Percentiles rank a stretch among this genome's conserved stretches.
Evolutionary conservation across 345 rosid species (phyloP).

Genomic region (sweet orange (Citrus sinensis)): DNA sequence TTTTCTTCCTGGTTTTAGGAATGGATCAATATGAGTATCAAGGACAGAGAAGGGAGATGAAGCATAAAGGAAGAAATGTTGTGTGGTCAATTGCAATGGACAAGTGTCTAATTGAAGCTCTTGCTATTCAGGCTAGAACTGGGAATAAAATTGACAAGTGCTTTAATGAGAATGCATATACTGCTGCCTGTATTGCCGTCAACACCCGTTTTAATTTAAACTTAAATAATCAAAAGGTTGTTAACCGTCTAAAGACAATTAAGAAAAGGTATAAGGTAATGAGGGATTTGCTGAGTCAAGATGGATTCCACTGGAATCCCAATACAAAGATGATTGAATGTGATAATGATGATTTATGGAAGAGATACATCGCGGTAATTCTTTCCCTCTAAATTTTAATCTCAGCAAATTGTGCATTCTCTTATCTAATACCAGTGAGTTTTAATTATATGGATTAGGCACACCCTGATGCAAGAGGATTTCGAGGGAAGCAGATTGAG

Average conservation of each 20-base stretch:
- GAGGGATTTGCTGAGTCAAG: conserved; percentile 69
- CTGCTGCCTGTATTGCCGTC: conserved; percentile 74
- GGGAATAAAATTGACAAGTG: conserved; percentile 84
- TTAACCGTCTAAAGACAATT: conserved; percentile 85
- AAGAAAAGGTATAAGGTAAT: conserved; percentile 81
- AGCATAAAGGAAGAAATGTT: conserved; percentile 85
- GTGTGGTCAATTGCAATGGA: conserved; percentile 91
- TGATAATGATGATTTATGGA: conserved; percentile 76
- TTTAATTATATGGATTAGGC: conserved; percentile 40
- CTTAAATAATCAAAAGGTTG: conserved; percentile 76
- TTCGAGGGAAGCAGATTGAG: conserved; percentile 77
- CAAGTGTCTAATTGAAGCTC: conserved; percentile 82
- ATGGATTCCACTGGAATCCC: conserved; percentile 81
- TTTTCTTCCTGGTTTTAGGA: conserved; percentile 28
- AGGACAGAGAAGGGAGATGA: conserved; percentile 59
- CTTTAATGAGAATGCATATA: conserved; percentile 74
- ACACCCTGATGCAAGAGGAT: conserved; percentile 73
- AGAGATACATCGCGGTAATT: conserved; percentile 71
- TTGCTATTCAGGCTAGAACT: conserved; percentile 72
- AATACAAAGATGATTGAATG: conserved; percentile 64
- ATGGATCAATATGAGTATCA: conserved; percentile 68
- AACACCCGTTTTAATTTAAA: conserved; percentile 63
- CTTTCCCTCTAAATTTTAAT: not conserved
- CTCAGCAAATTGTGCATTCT: not conserved
- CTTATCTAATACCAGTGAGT: not conserved